Evolutionary conservation across 306 rosid genomes (phyloP).

Genomic region (Quercus dentata): DNA sequence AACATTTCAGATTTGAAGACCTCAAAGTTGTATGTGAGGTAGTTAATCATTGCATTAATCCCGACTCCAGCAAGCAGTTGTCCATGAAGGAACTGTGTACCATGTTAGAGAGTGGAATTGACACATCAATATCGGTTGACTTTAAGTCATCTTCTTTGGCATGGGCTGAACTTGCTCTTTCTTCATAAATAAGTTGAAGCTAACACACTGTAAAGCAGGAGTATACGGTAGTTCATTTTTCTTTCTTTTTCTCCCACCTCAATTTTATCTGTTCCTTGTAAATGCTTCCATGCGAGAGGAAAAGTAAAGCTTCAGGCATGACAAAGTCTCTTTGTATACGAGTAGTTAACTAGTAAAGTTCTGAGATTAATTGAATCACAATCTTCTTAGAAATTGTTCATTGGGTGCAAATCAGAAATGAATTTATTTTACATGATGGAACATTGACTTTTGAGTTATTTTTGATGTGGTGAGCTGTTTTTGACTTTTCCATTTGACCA

Average conservation of each 20-base stretch:
- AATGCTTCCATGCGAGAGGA: slow-evolving; percentile 47
- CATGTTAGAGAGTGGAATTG: slow-evolving; percentile 80
- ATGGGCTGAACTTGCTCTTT: slow-evolving; percentile 97
- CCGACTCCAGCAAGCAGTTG: slow-evolving; percentile 51
- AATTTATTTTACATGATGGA: too few species aligned
- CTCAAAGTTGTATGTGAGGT: slow-evolving; percentile 81
- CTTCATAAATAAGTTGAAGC: slow-evolving; percentile 47
- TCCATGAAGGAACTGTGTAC: slow-evolving; percentile 63
- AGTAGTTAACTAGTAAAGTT: slow-evolving; percentile 21
- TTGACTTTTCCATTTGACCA: too few species aligned
- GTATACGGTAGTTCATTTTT: slow-evolving; percentile 36
- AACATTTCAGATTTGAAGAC: slow-evolving; percentile 67
- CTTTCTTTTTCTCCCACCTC: slow-evolving; percentile 11
- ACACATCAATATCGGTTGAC: slow-evolving; percentile 71
- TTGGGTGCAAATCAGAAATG: too few species aligned
- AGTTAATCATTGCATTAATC: slow-evolving; percentile 64
- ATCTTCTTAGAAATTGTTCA: neutral
- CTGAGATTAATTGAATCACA: slow-evolving; percentile 2
- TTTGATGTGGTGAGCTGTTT: too few species aligned
- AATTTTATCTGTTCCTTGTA: slow-evolving; percentile 47
- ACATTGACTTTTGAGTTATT: too few species aligned
- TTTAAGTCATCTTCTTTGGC: slow-evolving; percentile 86
- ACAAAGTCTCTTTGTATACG: slow-evolving; percentile 52
- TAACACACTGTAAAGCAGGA: slow-evolving; percentile 62
- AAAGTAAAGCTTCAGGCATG: slow-evolving; percentile 30